phyloP scores from a whole-genome alignment of 257 asterid genomes.

The Agastache rugosa region DNA sequence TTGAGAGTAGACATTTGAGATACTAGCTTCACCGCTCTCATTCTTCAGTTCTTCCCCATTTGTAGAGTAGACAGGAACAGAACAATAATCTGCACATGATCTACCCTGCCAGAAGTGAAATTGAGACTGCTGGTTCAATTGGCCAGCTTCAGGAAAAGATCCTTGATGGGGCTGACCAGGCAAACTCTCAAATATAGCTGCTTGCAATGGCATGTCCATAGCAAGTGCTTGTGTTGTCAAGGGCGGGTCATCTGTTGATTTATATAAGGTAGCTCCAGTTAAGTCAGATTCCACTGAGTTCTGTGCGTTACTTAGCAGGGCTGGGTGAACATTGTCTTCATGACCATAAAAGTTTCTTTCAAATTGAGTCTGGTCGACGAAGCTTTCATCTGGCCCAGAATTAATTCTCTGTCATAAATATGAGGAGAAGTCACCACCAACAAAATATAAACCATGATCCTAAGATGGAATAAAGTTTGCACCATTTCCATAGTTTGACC shows the following conservation, averaged over 20 bases:
- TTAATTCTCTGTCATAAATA: slow-evolving; percentile 57
- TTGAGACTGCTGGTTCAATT: slow-evolving; percentile 50
- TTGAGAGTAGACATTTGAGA: slow-evolving; percentile 70
- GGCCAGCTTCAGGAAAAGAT: slow-evolving; percentile 56
- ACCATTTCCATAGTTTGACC: too few relatives aligned
- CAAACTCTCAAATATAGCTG: slow-evolving; percentile 53
- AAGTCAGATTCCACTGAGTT: slow-evolving; percentile 57
- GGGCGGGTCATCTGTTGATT: slow-evolving; percentile 49
- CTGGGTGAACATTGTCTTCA: slow-evolving; percentile 57
- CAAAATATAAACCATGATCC: slow-evolving; percentile 16
- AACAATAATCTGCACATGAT: slow-evolving; percentile 51
- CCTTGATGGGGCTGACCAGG: slow-evolving; percentile 52
- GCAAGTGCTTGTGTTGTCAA: slow-evolving; percentile 49
- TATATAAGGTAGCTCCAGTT: slow-evolving; percentile 48
- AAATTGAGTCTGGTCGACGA: slow-evolving; percentile 58
- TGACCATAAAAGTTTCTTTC: slow-evolving; percentile 53
- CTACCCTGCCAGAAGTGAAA: slow-evolving; percentile 54
- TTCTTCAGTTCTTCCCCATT: slow-evolving; percentile 54
- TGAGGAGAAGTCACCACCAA: slow-evolving; percentile 33
- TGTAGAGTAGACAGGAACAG: slow-evolving; percentile 45
- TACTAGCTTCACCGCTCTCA: slow-evolving; percentile 53
- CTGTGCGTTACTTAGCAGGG: slow-evolving; percentile 51
- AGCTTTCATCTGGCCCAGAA: slow-evolving; percentile 65
- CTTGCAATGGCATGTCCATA: slow-evolving; percentile 53
- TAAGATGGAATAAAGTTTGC: slow-evolving; percentile 5